Evolutionary conservation across 2,329 filamentous ascomycete species (phyloP).

Genomic region (Sphaerostilbella broomeana): DNA sequence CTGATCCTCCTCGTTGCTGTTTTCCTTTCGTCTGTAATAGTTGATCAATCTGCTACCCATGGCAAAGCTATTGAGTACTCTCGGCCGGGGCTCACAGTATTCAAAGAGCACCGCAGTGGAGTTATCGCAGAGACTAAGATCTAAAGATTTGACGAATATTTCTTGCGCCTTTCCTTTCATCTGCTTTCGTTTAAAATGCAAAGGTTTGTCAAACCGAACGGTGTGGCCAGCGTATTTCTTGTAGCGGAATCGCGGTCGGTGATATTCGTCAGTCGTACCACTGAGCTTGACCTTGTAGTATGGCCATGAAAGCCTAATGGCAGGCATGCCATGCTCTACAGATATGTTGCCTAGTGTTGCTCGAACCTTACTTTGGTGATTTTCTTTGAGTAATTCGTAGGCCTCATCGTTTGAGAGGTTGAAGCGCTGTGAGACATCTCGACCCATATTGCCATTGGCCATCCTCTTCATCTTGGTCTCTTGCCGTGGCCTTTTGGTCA

Average conservation of each 20-base stretch:
- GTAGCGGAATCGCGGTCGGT: slow-evolving; percentile 72
- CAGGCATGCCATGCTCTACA: slow-evolving; percentile 92
- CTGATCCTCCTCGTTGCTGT: slow-evolving; percentile 59
- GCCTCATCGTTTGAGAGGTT: slow-evolving; percentile 95
- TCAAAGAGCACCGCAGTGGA: slow-evolving; percentile 83
- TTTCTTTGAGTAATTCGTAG: slow-evolving; percentile 93
- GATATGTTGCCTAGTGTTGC: slow-evolving; percentile 84
- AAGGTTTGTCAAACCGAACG: slow-evolving; percentile 66
- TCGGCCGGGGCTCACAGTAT: slow-evolving; percentile 90
- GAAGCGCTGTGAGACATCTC: slow-evolving; percentile 73
- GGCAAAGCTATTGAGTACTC: slow-evolving; percentile 89
- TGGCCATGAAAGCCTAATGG: slow-evolving; percentile 84
- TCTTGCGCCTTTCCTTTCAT: slow-evolving; percentile 74
- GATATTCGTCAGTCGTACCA: slow-evolving; percentile 71
- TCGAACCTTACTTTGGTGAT: slow-evolving; percentile 91
- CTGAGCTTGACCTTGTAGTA: slow-evolving; percentile 87
- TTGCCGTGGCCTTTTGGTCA: slow-evolving; percentile 51
- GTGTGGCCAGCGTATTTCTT: slow-evolving; percentile 59
- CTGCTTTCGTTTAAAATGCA: slow-evolving; percentile 70
- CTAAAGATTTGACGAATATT: slow-evolving; percentile 71
- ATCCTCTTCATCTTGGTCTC: slow-evolving; percentile 58
- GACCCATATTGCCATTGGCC: slow-evolving; percentile 62
- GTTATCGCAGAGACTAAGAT: slow-evolving; percentile 83
- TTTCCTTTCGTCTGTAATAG: slow-evolving; percentile 81
- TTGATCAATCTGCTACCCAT: slow-evolving; percentile 97